Base-by-base conservation (phyloP, 1,284 basidiomycete species). In the Microbotryum violaceum region DNA sequence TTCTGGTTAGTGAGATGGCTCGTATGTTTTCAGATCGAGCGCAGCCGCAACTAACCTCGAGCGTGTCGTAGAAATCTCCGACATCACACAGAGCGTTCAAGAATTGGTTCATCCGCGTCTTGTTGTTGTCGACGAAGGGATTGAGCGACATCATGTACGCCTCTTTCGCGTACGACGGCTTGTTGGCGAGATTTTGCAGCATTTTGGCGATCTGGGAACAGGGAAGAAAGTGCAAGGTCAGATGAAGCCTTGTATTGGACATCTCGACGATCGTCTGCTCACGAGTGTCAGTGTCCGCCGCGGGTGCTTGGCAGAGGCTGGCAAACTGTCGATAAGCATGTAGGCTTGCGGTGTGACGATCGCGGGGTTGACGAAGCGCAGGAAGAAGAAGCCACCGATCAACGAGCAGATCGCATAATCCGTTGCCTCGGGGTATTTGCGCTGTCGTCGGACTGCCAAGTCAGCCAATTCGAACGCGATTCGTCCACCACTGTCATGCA, bases 361-460 rank as follows among this genome's bases (percentile, higher is more conserved):
- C n/a, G 96, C 96, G 3, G 96, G 96, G 74, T 99, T 99, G 80
- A 99, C 97, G 78, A 98, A 99, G 16, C 96, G 89, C 63, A 99
- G 84, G 82, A 98, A 98, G 83, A 98, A 99, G 81, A 98, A 98
- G 23, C 94, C 94, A 58, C 96, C 96, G 71, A 99, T 98, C 60
- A 99, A 82, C 7, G 93, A 97, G 75, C 93, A 97, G 62, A 98
- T 94, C 57, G 92, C 92, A 72, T 92, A 92, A 77, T 98, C 96
- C 44, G 90, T 91, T 27, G 92, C 93, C 63, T 97, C 92, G 7
- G 94, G 93, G 75, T 97, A 97, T 81, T 97, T 98, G 61, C 96
- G 84, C 90, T 97, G 74, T 21, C 23, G 2, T 16, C 20, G 1
- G n/a, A 14, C 23, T 18, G 8, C 14, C n/a, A 6, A n/a, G 33